Conservation (phyloP, 768 basidiomycete genomes). For the Boletus tomentosulus region DNA sequence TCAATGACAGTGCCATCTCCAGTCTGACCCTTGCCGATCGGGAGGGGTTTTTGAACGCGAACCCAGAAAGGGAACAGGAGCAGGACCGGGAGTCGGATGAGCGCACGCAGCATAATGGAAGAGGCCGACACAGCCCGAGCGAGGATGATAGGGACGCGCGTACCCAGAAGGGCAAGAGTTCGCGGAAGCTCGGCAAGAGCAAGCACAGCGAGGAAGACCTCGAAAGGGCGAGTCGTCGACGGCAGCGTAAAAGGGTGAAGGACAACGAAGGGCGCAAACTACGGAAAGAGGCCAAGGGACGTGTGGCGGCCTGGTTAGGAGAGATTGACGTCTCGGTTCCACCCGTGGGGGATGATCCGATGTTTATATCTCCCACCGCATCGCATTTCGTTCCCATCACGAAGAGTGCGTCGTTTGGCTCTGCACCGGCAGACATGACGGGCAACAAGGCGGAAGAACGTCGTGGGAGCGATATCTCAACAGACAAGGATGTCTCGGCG, state of each 20-base stretch:
- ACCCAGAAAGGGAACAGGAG: constrained; percentile 23
- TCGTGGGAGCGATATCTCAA: constrained; percentile 2
- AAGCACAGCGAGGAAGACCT: constrained; percentile 27
- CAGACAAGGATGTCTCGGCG: constrained; percentile 26
- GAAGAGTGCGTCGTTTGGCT: constrained; percentile 21
- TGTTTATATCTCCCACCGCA: constrained; percentile 31
- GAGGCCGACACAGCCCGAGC: constrained; percentile 21
- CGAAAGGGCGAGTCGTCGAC: constrained; percentile 20
- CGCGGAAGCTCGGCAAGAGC: constrained; percentile 20
- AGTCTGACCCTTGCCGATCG: constrained; percentile 40
- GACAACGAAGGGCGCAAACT: constrained; percentile 37
- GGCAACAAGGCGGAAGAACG: constrained; percentile 5
- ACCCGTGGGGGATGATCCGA: constrained; percentile 38
- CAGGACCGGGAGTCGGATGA: constrained; percentile 32
- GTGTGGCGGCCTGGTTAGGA: constrained; percentile 78
- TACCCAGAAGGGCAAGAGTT: constrained; percentile 27
- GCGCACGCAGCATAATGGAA: constrained; percentile 28
- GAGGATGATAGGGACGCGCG: constrained; percentile 31
- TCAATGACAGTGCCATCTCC: constrained; percentile 46
- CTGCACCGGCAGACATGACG: constrained; percentile 6
- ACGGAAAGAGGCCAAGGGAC: constrained; percentile 53
- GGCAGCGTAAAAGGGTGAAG: constrained; percentile 28
- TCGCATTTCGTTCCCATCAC: constrained; percentile 28
- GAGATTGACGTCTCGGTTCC: constrained; percentile 56
- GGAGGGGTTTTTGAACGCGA: constrained; percentile 15